phyloP scores from a whole-genome alignment of 768 basidiomycete genomes.

The Gelatoporia subvermispora region DNA sequence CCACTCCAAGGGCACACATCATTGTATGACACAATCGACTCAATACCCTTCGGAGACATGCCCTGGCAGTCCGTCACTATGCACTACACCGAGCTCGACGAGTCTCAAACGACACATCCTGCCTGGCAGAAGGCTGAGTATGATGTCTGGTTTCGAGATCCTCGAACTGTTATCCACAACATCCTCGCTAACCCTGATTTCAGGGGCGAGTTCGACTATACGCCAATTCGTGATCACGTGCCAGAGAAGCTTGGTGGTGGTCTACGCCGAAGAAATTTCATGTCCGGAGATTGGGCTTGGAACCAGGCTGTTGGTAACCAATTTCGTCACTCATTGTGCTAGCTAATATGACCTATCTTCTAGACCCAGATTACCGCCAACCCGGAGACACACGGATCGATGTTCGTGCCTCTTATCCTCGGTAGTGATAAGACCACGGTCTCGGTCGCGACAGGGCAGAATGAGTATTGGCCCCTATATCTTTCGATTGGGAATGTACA shows the following conservation, averaged over 20 bases:
- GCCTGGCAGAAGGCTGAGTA: slow-evolving; percentile 22
- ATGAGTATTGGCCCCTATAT: slow-evolving; percentile 17
- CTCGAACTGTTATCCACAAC: slow-evolving; percentile 10
- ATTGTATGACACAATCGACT: slow-evolving; percentile 31
- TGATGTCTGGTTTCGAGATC: slow-evolving; percentile 19
- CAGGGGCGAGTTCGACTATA: slow-evolving; percentile 18
- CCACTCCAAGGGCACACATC: slow-evolving; percentile 26
- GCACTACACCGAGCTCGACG: slow-evolving; percentile 20
- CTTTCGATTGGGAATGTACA: slow-evolving; percentile 10
- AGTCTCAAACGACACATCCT: neutral
- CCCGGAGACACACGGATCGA: slow-evolving; percentile 4
- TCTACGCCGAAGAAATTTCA: slow-evolving; percentile 13
- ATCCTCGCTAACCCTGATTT: slow-evolving; percentile 21
- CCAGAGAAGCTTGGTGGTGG: slow-evolving; percentile 4
- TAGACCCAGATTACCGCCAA: neutral
- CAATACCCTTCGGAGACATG: slow-evolving; percentile 27
- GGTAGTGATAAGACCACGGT: slow-evolving; percentile 22
- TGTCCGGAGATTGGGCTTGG: slow-evolving; percentile 27
- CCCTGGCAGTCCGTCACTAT: slow-evolving; percentile 37
- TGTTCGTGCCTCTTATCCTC: slow-evolving; percentile 21
- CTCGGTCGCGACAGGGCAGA: slow-evolving; percentile 18
- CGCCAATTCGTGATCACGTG: slow-evolving; percentile 13
- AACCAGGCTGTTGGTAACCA: slow-evolving; percentile 20
- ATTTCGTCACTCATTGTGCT: neutral
- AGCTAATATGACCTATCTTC: no score